A percentile compares a stretch with the other conserved stretches of the same genome.
phyloP scores from a whole-genome alignment of 257 asterid genomes.

The Schizonepeta tenuifolia region DNA sequence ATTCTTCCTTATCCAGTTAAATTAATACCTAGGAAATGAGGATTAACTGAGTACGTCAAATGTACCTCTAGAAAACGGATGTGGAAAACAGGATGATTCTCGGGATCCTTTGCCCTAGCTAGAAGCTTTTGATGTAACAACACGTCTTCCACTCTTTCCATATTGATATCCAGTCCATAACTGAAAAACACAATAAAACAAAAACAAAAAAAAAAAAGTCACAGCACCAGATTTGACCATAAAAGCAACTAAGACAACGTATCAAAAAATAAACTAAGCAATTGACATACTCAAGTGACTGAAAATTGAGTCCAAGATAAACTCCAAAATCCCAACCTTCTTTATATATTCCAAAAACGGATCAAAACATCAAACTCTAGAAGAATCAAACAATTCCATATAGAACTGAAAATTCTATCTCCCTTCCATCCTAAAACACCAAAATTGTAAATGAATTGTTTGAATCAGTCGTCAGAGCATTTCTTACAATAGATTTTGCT shows the following conservation, averaged over 20 bases:
- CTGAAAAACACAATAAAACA: constrained; percentile 49
- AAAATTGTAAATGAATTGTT: constrained; percentile 13
- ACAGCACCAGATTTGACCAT: constrained; percentile 19
- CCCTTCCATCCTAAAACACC: constrained; percentile 23
- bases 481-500: constrained; percentile 10
- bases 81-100: constrained; percentile 75
- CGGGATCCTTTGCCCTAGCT: constrained; percentile 74
- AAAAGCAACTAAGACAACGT: constrained; percentile 6
- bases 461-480: constrained; percentile 22
- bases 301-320: not conserved
- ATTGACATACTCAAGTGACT: constrained; percentile 5
- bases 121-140: constrained; percentile 84
- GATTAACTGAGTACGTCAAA: constrained; percentile 4
- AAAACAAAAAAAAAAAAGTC: constrained; percentile 26
- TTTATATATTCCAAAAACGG: not conserved
- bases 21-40: constrained; percentile 7
- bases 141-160: constrained; percentile 91
- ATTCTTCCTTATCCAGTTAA: constrained; percentile 12
- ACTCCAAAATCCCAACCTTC: constrained; percentile 18
- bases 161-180: constrained; percentile 76
- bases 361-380: constrained; percentile 15
- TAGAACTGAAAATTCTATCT: constrained; percentile 13
- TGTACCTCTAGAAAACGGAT: constrained; percentile 79
- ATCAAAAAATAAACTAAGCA: constrained; percentile 3
- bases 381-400: constrained; percentile 26